phyloP scores from a whole-genome alignment of 768 basidiomycete genomes.

The Pisolithus marmoratus region DNA sequence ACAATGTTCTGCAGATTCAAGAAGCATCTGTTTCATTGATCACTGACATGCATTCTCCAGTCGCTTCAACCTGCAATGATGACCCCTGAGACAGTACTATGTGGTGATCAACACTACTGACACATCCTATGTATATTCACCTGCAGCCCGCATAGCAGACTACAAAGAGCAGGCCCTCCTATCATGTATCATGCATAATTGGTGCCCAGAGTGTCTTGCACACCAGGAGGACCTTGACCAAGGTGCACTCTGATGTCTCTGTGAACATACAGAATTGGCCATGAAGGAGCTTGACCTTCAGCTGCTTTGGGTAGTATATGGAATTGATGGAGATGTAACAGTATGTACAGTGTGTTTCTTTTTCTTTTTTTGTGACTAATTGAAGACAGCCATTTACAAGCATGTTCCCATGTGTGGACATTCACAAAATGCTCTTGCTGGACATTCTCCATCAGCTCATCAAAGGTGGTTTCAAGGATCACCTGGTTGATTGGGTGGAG shows the following conservation, averaged over 20 bases:
- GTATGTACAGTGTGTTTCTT: neutral
- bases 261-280: constrained; percentile 16
- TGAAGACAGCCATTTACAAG: neutral
- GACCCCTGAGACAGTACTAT: constrained; percentile 9
- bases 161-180: constrained; percentile 16
- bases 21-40: constrained; percentile 16
- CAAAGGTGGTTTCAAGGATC: constrained; percentile 42
- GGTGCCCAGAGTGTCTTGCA: constrained; percentile 14
- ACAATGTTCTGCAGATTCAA: constrained; percentile 12
- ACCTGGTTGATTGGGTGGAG: constrained; percentile 30
- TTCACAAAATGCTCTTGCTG: constrained; percentile 31
- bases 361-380: neutral
- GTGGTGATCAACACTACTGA: constrained; percentile 14
- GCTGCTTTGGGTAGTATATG: constrained; percentile 19
- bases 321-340: neutral
- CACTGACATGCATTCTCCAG: constrained; percentile 8
- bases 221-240: neutral
- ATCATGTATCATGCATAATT: constrained; percentile 10
- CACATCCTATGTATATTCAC: constrained; percentile 16
- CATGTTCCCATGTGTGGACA: constrained; percentile 17
- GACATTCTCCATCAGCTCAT: constrained; percentile 42
- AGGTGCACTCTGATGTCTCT: constrained; percentile 5
- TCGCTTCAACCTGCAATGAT: constrained; percentile 11
- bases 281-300: constrained; percentile 4
- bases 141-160: constrained; percentile 14